A percentile compares a stretch with the other conserved stretches of the same genome.
Evolutionary conservation across 2,329 filamentous ascomycete species (phyloP).

Genomic region (Westerdykella ornata): DNA sequence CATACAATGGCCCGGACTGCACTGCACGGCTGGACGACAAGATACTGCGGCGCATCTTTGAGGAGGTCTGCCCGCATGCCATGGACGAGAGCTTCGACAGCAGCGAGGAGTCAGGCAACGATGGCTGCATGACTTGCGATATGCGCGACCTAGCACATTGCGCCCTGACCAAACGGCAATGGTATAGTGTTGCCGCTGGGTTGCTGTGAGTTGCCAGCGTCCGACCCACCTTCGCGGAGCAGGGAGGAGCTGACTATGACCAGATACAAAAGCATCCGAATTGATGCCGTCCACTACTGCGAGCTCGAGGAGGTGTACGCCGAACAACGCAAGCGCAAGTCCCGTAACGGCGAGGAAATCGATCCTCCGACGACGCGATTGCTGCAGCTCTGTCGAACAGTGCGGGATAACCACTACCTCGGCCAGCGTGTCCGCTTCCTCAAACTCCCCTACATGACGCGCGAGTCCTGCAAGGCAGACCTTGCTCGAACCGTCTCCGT

Average conservation of each 20-base stretch:
- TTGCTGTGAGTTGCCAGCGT: slow-evolving; percentile 54
- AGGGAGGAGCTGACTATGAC: slow-evolving; percentile 7
- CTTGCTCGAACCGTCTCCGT: slow-evolving; percentile 81
- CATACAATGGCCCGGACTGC: slow-evolving; percentile 39
- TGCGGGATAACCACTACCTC: slow-evolving; percentile 67
- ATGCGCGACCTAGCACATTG: slow-evolving; percentile 80
- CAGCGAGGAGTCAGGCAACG: slow-evolving; percentile 71
- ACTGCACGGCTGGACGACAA: slow-evolving; percentile 53
- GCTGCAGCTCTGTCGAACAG: slow-evolving; percentile 70
- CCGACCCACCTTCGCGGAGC: background rate
- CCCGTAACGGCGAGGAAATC: slow-evolving; percentile 66
- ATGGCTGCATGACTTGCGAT: slow-evolving; percentile 90
- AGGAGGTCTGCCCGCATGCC: slow-evolving; percentile 75
- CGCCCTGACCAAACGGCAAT: slow-evolving; percentile 64
- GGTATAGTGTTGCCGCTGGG: slow-evolving; percentile 54
- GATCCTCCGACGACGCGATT: slow-evolving; percentile 73
- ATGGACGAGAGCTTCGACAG: slow-evolving; percentile 64
- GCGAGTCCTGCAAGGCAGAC: slow-evolving; percentile 77
- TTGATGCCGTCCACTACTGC: slow-evolving; percentile 93
- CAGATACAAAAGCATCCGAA: slow-evolving; percentile 83
- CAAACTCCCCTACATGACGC: slow-evolving; percentile 91
- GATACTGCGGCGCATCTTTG: slow-evolving; percentile 72
- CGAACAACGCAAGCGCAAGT: slow-evolving; percentile 55
- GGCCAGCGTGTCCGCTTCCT: slow-evolving; percentile 68
- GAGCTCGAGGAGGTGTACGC: slow-evolving; percentile 74